Percentiles rank a stretch among this genome's conserved stretches.
Evolutionary conservation across 2,329 filamentous ascomycete genomes (phyloP).

Genomic region (Alternaria gansuensis): DNA sequence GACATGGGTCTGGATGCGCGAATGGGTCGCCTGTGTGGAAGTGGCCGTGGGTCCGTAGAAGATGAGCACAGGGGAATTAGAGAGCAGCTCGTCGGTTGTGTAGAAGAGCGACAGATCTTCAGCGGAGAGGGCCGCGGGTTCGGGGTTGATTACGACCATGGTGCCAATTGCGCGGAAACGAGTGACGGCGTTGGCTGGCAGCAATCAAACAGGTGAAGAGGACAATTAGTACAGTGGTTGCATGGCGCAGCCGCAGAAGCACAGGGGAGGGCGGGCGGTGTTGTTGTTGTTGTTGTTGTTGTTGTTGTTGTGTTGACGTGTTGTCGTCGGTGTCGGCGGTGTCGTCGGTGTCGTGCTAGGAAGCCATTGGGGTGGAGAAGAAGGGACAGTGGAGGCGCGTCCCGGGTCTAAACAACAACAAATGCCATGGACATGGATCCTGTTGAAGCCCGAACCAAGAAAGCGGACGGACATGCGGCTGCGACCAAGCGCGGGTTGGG

Average conservation of each 20-base stretch:
- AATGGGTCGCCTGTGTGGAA: conserved; percentile 86
- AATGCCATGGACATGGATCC: conserved; percentile 3
- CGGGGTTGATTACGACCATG: conserved; percentile 85
- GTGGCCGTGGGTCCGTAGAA: conserved; percentile 94
- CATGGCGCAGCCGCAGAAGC: conserved; percentile 34
- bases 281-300: conserved; percentile 11
- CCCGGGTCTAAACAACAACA: conserved; percentile 21
- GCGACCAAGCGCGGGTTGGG: conserved; percentile 39
- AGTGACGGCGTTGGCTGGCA: conserved; percentile 36
- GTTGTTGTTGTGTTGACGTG: conserved; percentile 13
- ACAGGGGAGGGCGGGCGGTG: conserved; percentile 18
- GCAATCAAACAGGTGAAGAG: conserved; percentile 17
- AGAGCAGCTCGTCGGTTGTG: conserved; percentile 82
- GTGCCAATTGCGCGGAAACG: conserved; percentile 49
- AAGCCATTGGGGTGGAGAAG: conserved; percentile 17
- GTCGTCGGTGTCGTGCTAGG: conserved; percentile 11
- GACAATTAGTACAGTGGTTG: conserved; percentile 25
- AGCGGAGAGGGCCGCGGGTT: conserved; percentile 77
- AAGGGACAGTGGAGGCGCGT: conserved; percentile 21
- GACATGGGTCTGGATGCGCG: conserved; percentile 92
- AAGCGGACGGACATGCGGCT: conserved; percentile 35
- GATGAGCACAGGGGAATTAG: conserved; percentile 81
- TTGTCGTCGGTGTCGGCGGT: conserved; percentile 2
- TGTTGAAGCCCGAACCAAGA: conserved; percentile 27
- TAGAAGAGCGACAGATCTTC: conserved; percentile 89